Evolutionary conservation across 257 asterid species (phyloP), one percentile per base, ranked within the genome.

Genomic region (Gynochthodes officinalis): DNA sequence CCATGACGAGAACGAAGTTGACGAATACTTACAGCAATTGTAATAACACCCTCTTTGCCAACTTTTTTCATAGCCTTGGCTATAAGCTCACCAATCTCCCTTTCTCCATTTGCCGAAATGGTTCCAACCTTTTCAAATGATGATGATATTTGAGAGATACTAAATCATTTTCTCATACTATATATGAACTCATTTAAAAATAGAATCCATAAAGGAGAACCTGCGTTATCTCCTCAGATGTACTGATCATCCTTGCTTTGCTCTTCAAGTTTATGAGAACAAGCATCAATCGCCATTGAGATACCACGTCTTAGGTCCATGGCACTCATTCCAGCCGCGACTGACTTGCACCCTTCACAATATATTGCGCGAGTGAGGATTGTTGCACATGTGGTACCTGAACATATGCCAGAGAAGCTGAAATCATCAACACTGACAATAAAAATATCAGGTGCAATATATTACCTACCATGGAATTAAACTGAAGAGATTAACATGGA

Each of bases 31-130:
- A 86, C 90, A 78, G 80, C 82, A 73, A 87, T 78, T 27, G 93
- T 87, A 75, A 87, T 87, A n/a, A 85, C 93, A 54, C 93, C 90
- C 69, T 87, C 92, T 70, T 87, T 87, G 60, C 93, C 93, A 33
- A 85, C 93, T 77, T 74, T 85, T 77, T 85, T 89, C 93, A 87
- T 87, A 25, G 93, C 90, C 81, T 84, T 83, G 14, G 93, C 93
- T 76, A 87, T 83, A 46, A 87, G 82, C 82, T 85, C 93, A 12
- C 90, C 93, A 60, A 83, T 85, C 57, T 87, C 90, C 58, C 84
- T 78, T 21, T 87, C 90, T 70, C 90, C 93, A 72, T 87, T 87
- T 25, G 90, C 85, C 1, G 90, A 85, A 52, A 87, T 87, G 15
- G 90, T 85, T 25, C 90, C 89, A 67, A 87, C 90, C 90, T 85